Evolutionary conservation across 1,139 yeast genomes (phyloP), one percentile per base, ranked within the genome.

Genomic region (Sugiyamaella castrensis): DNA sequence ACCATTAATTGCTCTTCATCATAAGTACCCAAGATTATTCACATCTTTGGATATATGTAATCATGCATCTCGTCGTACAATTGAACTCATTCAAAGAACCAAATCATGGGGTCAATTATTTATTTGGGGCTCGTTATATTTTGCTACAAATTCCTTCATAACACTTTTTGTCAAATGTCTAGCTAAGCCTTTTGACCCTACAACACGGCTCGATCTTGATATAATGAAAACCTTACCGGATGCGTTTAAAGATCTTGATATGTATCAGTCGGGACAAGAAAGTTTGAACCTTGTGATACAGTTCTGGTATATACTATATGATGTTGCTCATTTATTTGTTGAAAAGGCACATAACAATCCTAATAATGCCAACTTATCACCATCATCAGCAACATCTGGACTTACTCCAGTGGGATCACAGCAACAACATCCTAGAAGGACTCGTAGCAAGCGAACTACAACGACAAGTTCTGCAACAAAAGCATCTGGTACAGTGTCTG

Each of bases 111-210:
- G 58, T n/a, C 34, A 43, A 19, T 46, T 47, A 9, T 54, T 47
- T 37, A 46, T 50, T 24, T 53, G 55, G 56, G 57, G 53, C 10
- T 43, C 54, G 12, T 40, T 54, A 39, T 58, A 41, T 46, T 60
- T 51, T 34, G 52, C 57, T 10, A 55, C 61, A 8, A 56, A 54
- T 33, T 54, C 66, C 2, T 55, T 59, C 35, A 56, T 61, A 15
- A 57, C 65, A 2, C 48, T 65, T 13, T 58, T 62, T 40, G 57
- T 64, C 40, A 58, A 57, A 39, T 56, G 62, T 44, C 50, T 63
- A 30, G 54, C 59, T 11, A 50, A 54, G 27, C 64, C 67, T 0
- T 39, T 46, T 16, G 63, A 61, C 30, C 36, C 54, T 13, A 46
- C 60, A n/a, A 57, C 60, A 6, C 47, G 44, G 2, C 46, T 51